Conservation (phyloP, 352 stramenopile species). For the Globisporangium yorkense region DNA sequence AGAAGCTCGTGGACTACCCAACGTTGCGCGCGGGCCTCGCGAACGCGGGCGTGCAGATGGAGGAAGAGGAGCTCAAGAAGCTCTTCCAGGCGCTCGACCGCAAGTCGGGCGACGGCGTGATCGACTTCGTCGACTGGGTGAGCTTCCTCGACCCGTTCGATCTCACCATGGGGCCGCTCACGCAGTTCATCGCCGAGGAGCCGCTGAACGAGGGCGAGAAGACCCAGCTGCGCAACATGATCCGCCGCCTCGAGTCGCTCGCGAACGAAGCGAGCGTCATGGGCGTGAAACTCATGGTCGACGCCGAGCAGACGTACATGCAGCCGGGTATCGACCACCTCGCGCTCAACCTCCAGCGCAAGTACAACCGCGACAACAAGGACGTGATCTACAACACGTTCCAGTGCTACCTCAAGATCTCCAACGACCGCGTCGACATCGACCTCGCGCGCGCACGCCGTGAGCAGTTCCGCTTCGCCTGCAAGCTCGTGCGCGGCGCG, state of each 20-base stretch:
- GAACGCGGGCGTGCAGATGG: slow-evolving; percentile 61
- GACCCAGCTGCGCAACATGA: slow-evolving; percentile 87
- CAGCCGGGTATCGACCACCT: slow-evolving; percentile 97
- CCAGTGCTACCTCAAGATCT: slow-evolving; percentile 98
- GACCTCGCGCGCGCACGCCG: slow-evolving; percentile 91
- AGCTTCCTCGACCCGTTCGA: slow-evolving; percentile 90
- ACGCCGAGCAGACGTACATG: slow-evolving; percentile 97
- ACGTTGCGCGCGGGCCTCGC: slow-evolving; percentile 61
- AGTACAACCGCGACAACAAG: slow-evolving; percentile 85
- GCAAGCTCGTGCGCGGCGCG: slow-evolving; percentile 96
- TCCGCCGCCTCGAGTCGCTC: slow-evolving; percentile 76
- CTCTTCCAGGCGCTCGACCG: slow-evolving; percentile 67
- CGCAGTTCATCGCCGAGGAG: slow-evolving; percentile 78
- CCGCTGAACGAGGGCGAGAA: slow-evolving; percentile 85
- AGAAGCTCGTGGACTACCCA: slow-evolving; percentile 78
- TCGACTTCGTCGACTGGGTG: slow-evolving; percentile 95
- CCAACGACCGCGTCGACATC: slow-evolving; percentile 79
- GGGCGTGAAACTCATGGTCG: slow-evolving; percentile 94
- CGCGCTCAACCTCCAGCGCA: slow-evolving; percentile 75
- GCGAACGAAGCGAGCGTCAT: slow-evolving; percentile 60
- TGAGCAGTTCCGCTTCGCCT: slow-evolving; percentile 92
- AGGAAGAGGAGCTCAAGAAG: slow-evolving; percentile 52
- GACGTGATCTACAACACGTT: slow-evolving; percentile 97
- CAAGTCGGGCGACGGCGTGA: slow-evolving; percentile 58
- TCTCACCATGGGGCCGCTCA: slow-evolving; percentile 85